Conservation (phyloP, 2,329 filamentous ascomycete genomes). For the Gyromitra esculenta region DNA sequence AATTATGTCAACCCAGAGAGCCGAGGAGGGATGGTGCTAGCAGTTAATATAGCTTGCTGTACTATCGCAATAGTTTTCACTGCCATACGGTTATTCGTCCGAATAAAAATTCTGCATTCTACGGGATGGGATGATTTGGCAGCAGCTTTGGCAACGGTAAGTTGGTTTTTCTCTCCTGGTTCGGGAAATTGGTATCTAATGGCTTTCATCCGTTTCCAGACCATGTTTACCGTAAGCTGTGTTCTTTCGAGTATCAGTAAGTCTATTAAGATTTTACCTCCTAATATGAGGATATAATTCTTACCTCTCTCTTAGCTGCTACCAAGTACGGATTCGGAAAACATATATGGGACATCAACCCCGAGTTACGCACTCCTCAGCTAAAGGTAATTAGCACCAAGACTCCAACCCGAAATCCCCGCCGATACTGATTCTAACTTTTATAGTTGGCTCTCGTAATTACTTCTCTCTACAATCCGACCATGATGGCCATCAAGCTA, state of each 20-base stretch:
- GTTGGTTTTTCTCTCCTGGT: background rate
- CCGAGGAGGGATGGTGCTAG: background rate
- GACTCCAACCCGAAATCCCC: background rate
- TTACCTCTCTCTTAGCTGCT: conserved; percentile 7
- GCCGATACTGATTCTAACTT: conserved; percentile 2
- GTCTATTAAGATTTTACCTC: background rate
- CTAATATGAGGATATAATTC: background rate
- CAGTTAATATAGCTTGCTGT: background rate
- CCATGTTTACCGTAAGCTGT: background rate
- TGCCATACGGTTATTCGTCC: conserved; percentile 2
- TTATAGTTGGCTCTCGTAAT: conserved; percentile 7
- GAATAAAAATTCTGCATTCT: conserved; percentile 21
- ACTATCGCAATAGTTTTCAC: conserved; percentile 3
- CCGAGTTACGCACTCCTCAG: background rate
- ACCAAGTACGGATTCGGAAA: conserved; percentile 37
- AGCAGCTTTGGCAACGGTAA: conserved; percentile 24
- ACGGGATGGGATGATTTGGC: conserved; percentile 32
- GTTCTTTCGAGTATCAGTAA: background rate
- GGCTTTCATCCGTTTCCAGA: background rate
- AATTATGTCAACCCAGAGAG: conserved; percentile 16
- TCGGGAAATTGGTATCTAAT: background rate
- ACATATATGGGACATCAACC: conserved; percentile 45
- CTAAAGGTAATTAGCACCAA: conserved; percentile 19
- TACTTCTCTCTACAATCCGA: conserved; percentile 28
- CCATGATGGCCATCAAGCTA: conserved; percentile 60